phyloP scores from a whole-genome alignment of 305 asterid species.

The Fraxinus angustifolia region DNA sequence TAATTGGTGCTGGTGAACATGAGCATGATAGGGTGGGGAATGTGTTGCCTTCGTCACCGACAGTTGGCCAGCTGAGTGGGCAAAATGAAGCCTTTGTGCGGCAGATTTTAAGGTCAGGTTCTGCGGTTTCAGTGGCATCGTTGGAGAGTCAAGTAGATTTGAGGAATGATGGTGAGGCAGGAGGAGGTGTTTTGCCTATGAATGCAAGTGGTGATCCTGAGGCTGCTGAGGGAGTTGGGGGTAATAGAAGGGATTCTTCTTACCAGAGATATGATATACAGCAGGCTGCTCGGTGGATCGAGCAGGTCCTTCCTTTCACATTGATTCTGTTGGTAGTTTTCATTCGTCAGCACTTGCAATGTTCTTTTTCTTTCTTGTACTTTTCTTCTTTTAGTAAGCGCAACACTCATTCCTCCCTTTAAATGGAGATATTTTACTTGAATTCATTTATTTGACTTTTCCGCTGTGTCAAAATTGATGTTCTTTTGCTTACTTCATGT shows the following conservation, averaged over 20 bases:
- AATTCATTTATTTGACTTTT: background rate
- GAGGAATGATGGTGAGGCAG: constrained; percentile 39
- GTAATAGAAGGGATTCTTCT: constrained; percentile 55
- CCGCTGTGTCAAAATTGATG: background rate
- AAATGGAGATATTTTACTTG: background rate
- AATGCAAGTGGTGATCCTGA: constrained; percentile 37
- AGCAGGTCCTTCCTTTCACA: constrained; percentile 73
- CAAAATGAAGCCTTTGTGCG: constrained; percentile 37
- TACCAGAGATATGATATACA: constrained; percentile 80
- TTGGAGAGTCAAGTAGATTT: constrained; percentile 53
- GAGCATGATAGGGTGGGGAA: constrained; percentile 46
- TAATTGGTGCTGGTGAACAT: constrained; percentile 47
- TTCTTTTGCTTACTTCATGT: background rate
- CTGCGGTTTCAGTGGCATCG: constrained; percentile 43
- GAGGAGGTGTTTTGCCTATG: constrained; percentile 35
- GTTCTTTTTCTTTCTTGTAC: constrained; percentile 36
- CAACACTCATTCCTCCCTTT: background rate
- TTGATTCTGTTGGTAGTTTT: constrained; percentile 78
- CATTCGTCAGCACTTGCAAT: constrained; percentile 84
- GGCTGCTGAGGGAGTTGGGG: constrained; percentile 42
- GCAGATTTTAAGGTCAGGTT: constrained; percentile 49
- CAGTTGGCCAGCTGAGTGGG: constrained; percentile 28
- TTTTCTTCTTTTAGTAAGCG: background rate
- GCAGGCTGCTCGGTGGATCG: constrained; percentile 81
- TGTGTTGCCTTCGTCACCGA: constrained; percentile 30